These are phyloP conservation scores for Pythium guiyangense DNA, from an alignment of 352 stramenopile genomes.

Conservation along the genomic window DNA sequence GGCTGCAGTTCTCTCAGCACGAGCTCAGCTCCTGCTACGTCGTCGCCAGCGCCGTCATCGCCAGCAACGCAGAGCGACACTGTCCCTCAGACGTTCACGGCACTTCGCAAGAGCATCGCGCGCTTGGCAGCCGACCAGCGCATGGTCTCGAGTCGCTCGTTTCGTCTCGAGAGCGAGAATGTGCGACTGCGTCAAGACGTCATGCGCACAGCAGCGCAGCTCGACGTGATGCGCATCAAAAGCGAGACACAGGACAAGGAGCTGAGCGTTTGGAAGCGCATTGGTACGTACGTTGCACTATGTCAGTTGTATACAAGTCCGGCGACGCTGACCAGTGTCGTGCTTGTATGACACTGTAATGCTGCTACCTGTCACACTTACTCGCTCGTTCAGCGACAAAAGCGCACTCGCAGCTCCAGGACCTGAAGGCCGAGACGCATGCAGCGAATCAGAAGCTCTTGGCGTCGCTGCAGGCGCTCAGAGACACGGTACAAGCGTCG, in stretches of 20 bases:
- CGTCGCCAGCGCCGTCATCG: not conserved
- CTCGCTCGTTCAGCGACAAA: slow-evolving; percentile 3
- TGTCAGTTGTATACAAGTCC: not conserved
- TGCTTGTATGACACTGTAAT: not conserved
- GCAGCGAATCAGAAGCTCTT: slow-evolving; percentile 1
- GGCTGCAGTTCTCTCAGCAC: not conserved
- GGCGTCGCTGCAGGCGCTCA: slow-evolving; percentile 3
- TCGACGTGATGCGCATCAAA: slow-evolving; percentile 18
- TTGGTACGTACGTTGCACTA: slow-evolving; percentile 21
- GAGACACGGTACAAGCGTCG: slow-evolving; percentile 1
- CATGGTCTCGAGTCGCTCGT: slow-evolving; percentile 29
- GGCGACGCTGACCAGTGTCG: not conserved
- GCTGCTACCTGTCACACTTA: too few relatives aligned
- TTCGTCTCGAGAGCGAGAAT: slow-evolving; percentile 24
- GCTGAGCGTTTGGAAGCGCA: slow-evolving; percentile 26
- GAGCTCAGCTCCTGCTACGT: not conserved
- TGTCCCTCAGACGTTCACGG: slow-evolving; percentile 15
- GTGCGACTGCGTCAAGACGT: slow-evolving; percentile 21
- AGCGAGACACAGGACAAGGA: slow-evolving; percentile 20
- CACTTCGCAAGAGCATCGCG: slow-evolving; percentile 20
- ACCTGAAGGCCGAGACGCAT: slow-evolving; percentile 2
- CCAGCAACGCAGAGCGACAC: not conserved
- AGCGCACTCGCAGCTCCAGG: slow-evolving; percentile 7
- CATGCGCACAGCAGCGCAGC: slow-evolving; percentile 12
- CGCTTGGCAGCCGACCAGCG: slow-evolving; percentile 19